phyloP scores from a whole-genome alignment of 257 asterid genomes.

The Lantana camara region DNA sequence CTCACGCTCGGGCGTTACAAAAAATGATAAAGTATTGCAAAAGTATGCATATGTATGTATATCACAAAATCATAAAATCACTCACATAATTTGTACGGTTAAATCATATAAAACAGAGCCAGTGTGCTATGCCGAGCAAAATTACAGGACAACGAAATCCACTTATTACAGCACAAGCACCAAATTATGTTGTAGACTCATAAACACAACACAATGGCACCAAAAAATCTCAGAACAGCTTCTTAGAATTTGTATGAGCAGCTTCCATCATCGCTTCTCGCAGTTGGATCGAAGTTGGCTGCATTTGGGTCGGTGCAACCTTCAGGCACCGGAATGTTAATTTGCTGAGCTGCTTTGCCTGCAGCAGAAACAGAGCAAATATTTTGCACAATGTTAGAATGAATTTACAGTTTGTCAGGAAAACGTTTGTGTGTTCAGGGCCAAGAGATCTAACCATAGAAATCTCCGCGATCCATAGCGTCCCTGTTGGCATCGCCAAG shows the following conservation, averaged over 20 bases:
- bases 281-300: constrained; percentile 59
- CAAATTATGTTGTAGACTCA: neutral
- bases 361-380: too few relatives aligned
- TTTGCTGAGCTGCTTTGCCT: constrained; percentile 48
- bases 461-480: constrained; percentile 50
- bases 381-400: neutral
- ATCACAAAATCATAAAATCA: neutral
- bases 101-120: constrained; percentile 2
- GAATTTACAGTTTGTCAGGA: too few relatives aligned
- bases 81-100: neutral
- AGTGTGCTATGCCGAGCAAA: constrained; percentile 6
- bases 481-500: constrained; percentile 86
- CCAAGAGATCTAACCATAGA: constrained; percentile 42
- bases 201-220: neutral
- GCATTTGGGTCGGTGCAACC: constrained; percentile 74
- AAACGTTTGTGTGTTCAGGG: neutral
- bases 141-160: constrained; percentile 10
- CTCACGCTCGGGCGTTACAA: too few relatives aligned
- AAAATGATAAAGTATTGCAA: too few relatives aligned
- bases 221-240: neutral
- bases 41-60: too few relatives aligned
- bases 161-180: neutral
- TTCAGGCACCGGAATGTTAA: constrained; percentile 51
- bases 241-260: constrained; percentile 39
- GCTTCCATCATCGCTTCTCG: constrained; percentile 70